phyloP scores from a whole-genome alignment of 1,284 basidiomycete species.

The Rhodotorula mucilaginosa region DNA sequence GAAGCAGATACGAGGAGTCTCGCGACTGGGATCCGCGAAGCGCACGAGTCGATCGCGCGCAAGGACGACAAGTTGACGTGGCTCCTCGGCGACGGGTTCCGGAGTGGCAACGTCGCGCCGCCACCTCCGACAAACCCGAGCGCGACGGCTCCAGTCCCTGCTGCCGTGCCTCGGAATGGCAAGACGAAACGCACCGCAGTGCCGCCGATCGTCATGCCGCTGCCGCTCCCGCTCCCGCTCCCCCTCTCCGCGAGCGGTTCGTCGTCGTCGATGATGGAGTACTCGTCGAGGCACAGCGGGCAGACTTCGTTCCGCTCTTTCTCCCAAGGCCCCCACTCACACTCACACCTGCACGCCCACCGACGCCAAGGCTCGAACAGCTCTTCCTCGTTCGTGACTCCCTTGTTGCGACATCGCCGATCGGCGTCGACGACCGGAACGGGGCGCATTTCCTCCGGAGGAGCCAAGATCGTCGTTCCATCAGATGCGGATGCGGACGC shows the following conservation, averaged over 20 bases:
- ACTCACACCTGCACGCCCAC: neutral
- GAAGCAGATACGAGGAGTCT: conserved; percentile 19
- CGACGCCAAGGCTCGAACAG: neutral
- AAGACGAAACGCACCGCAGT: neutral
- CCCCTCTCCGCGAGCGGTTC: neutral
- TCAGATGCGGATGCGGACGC: neutral
- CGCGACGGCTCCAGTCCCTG: too few relatives aligned
- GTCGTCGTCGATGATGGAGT: too few relatives aligned
- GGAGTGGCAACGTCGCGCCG: neutral
- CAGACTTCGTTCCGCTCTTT: neutral
- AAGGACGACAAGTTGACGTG: conserved; percentile 26
- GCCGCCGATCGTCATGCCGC: neutral
- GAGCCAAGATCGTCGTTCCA: neutral
- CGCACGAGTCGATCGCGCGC: conserved; percentile 18
- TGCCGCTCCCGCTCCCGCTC: neutral
- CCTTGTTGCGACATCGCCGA: neutral
- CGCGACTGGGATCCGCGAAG: conserved; percentile 19
- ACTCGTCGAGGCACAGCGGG: too few relatives aligned
- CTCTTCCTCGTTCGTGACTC: neutral
- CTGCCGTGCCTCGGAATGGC: neutral
- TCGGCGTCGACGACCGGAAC: neutral
- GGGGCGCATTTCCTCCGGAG: neutral
- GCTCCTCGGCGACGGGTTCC: conserved; percentile 23
- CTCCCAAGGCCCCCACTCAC: too few relatives aligned
- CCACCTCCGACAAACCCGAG: neutral